A percentile compares a stretch with the other conserved stretches of the same genome.
These are phyloP conservation scores for Zygosaccharomyces pseudorouxii DNA, from an alignment of 805 yeast genomes.

Conservation along the genomic window DNA sequence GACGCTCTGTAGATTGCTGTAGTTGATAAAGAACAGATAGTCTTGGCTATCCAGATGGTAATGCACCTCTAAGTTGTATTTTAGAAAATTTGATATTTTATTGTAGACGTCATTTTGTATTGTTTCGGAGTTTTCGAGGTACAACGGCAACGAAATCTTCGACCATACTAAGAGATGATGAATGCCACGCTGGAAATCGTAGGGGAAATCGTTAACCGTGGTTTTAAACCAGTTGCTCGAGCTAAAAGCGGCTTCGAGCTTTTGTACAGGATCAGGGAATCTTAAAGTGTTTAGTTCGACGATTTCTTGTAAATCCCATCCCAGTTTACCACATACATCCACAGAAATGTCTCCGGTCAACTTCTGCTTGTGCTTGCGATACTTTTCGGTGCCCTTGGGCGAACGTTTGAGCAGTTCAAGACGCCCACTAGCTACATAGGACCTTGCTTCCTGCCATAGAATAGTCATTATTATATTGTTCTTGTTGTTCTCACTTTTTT, in stretches of 20 bases:
- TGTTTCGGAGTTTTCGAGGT: slow-evolving; percentile 34
- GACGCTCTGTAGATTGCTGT: slow-evolving; percentile 66
- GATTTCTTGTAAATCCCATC: slow-evolving; percentile 44
- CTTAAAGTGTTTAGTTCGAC: slow-evolving; percentile 14
- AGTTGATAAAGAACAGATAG: slow-evolving; percentile 66
- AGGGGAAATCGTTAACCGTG: slow-evolving; percentile 60
- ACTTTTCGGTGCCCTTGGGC: slow-evolving; percentile 39
- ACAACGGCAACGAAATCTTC: slow-evolving; percentile 50
- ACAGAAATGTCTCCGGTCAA: slow-evolving; percentile 45
- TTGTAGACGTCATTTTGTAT: slow-evolving; percentile 40
- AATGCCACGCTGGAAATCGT: slow-evolving; percentile 49
- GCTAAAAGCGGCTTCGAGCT: slow-evolving; percentile 25
- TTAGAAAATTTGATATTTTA: slow-evolving; percentile 44
- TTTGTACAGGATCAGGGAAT: slow-evolving; percentile 22
- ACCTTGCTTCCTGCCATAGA: slow-evolving; percentile 42
- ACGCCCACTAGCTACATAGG: slow-evolving; percentile 39
- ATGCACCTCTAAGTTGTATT: slow-evolving; percentile 37
- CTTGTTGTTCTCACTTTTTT: too few species aligned
- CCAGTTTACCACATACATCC: slow-evolving; percentile 45
- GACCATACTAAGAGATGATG: slow-evolving; percentile 66
- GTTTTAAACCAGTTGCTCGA: slow-evolving; percentile 37
- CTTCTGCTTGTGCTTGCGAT: slow-evolving; percentile 42
- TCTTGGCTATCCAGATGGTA: slow-evolving; percentile 29
- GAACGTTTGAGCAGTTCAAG: slow-evolving; percentile 50
- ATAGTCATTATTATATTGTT: slow-evolving; percentile 20